A percentile compares a stretch with the other conserved stretches of the same genome.
These are phyloP conservation scores for Begonia peltatifolia DNA, from an alignment of 306 rosid species.

Conservation along the genomic window DNA sequence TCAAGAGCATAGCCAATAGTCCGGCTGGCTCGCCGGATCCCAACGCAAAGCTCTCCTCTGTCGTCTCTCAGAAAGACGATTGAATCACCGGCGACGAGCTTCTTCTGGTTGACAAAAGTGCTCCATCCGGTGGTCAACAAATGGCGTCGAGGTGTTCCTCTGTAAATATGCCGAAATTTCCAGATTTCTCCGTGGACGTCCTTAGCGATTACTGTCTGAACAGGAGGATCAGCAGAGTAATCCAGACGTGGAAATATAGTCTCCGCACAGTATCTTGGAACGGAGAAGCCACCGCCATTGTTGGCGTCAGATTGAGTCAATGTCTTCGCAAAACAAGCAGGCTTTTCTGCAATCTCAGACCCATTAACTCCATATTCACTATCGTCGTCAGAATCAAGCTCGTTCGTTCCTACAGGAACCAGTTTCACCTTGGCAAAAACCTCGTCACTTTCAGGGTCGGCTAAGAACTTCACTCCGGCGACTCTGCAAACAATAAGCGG, in stretches of 20 bases:
- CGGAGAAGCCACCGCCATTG: conserved; percentile 97
- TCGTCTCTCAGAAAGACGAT: conserved; percentile 75
- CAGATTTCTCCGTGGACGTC: conserved; percentile 88
- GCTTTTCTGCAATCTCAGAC: conserved; percentile 50
- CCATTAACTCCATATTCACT: conserved; percentile 15
- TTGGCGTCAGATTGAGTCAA: conserved; percentile 93
- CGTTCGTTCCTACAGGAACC: conserved; percentile 32
- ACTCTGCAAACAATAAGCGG: conserved; percentile 62
- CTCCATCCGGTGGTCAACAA: conserved; percentile 96
- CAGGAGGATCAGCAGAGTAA: conserved; percentile 93
- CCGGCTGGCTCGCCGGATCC: conserved; percentile 75
- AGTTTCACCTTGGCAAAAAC: conserved; percentile 46
- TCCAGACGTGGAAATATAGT: conserved; percentile 81
- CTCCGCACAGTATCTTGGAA: conserved; percentile 92
- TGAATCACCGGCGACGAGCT: conserved; percentile 91
- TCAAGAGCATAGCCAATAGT: conserved; percentile 37
- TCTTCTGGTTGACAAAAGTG: conserved; percentile 88
- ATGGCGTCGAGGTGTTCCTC: conserved; percentile 94
- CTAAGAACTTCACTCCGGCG: conserved; percentile 49
- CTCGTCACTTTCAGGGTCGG: conserved; percentile 86
- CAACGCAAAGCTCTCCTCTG: conserved; percentile 66
- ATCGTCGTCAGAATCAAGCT: conserved; percentile 24
- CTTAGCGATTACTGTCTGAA: conserved; percentile 75
- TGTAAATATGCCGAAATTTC: conserved; percentile 86
- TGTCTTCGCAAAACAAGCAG: conserved; percentile 82